Percentiles rank a stretch among this genome's conserved stretches.
phyloP scores from a whole-genome alignment of 352 stramenopile species.

The Pythium sp. region DNA sequence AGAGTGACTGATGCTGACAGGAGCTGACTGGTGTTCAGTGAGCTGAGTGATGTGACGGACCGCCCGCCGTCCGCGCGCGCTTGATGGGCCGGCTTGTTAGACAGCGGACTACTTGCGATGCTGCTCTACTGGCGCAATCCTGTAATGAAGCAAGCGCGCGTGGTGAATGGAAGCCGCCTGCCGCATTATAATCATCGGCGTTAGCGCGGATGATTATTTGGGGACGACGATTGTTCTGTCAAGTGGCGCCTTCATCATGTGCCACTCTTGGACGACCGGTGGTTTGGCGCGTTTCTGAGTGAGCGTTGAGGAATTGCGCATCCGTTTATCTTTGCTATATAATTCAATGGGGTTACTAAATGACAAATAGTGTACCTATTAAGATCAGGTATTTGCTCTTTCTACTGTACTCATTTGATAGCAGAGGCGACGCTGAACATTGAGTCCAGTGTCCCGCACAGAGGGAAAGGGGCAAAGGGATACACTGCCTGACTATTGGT shows the following conservation, averaged over 20 bases:
- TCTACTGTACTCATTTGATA: neutral
- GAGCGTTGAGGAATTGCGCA: neutral
- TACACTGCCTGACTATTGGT: neutral
- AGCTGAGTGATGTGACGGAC: neutral
- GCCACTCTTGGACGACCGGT: neutral
- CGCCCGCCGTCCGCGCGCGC: neutral
- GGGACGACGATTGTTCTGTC: neutral
- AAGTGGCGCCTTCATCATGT: neutral
- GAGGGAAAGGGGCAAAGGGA: neutral
- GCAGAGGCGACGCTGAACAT: neutral
- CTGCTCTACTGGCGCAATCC: neutral
- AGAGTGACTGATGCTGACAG: neutral
- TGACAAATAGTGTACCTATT: too few relatives aligned
- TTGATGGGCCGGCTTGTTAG: neutral
- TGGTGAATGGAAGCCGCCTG: neutral
- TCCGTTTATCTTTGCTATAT: neutral
- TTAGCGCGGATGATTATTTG: neutral
- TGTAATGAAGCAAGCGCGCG: neutral
- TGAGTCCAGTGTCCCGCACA: neutral
- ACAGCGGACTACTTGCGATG: neutral
- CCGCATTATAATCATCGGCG: neutral
- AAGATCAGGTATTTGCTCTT: neutral
- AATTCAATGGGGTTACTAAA: rapidly evolving
- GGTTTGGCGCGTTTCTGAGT: neutral
- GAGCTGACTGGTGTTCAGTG: neutral